phyloP scores from a whole-genome alignment of 352 stramenopile genomes.

The Phytophthora idaei region DNA sequence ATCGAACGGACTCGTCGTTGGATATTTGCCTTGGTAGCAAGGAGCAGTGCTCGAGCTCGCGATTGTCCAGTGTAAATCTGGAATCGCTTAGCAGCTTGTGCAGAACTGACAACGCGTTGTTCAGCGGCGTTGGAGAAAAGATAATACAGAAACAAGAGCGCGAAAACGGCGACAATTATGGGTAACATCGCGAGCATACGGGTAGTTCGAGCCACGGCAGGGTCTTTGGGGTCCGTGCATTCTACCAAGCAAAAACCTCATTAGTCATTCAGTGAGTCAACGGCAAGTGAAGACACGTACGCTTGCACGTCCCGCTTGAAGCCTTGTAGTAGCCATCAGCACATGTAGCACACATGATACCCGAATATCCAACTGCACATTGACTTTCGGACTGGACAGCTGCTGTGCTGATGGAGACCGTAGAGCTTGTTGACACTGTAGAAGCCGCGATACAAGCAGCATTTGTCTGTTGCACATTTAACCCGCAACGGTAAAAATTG shows the following conservation, averaged over 20 bases:
- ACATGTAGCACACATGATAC: slow-evolving; percentile 59
- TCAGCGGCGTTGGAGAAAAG: slow-evolving; percentile 60
- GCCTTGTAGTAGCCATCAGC: slow-evolving; percentile 56
- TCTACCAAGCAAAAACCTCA: slow-evolving; percentile 9
- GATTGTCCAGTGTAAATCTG: slow-evolving; percentile 46
- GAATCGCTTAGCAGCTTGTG: slow-evolving; percentile 57
- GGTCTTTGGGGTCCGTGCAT: slow-evolving; percentile 52
- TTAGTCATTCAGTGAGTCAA: not conserved
- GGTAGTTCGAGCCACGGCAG: slow-evolving; percentile 40
- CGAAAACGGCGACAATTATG: slow-evolving; percentile 38
- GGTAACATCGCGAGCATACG: slow-evolving; percentile 51
- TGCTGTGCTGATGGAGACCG: slow-evolving; percentile 19
- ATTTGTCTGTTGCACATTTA: slow-evolving; percentile 25
- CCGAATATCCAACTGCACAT: slow-evolving; percentile 54
- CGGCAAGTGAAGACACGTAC: slow-evolving; percentile 29
- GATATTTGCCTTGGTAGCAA: slow-evolving; percentile 24
- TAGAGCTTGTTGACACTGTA: slow-evolving; percentile 2
- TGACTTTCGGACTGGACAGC: slow-evolving; percentile 29
- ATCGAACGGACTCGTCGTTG: slow-evolving; percentile 14
- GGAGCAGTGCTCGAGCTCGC: slow-evolving; percentile 25
- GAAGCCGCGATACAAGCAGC: slow-evolving; percentile 31
- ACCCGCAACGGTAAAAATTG: not conserved
- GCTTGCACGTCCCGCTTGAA: slow-evolving; percentile 61
- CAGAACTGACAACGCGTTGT: slow-evolving; percentile 55
- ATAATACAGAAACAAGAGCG: slow-evolving; percentile 41